Evolutionary conservation across 805 yeast species (phyloP), one percentile per base, ranked within the genome.

Genomic region (Komagataella pseudopastoris): DNA sequence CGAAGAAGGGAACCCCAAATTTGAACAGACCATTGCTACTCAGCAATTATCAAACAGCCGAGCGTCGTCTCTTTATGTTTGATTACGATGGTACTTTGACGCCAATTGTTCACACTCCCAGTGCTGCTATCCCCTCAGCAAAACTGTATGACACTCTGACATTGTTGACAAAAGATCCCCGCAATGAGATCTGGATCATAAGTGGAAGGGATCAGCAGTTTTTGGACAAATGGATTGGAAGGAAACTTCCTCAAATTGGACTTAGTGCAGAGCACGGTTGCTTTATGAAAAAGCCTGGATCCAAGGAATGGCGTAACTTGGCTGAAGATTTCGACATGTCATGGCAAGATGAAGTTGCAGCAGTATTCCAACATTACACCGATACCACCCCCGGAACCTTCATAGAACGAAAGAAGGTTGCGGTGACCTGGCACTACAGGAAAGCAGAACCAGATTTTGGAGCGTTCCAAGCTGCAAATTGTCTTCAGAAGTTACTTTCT

Each of bases 41-140:
- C 52, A 71, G 76, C 20, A 75, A 76, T 52, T 93, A 88, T 64
- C 64, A 75, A 48, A 57, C 64, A 20, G 80, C 96, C 0, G 55
- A 77, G 39, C 76, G 85, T 58, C 76, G 98, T 55, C 68, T 93
- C 53, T 88, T 93, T 59, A 66, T 93, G 59, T 90, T 93, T 68
- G 99, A 93, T 68, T 93, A 93, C 64, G 99, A 93, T 64, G 99
- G 99, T 24, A 93, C 99, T 1, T 72, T 93, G 58, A 88, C 99
- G 0, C 98, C 98, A 12, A 93, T 93, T 61, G 99, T 93, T 3
- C 77, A 81, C 45, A 98, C 93, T 59, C 99, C 99, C 1, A 88
- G 91, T n/a, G 97, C 98, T 0, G 99, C 99, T 0, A 85, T 93
- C 46, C 99, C 99, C 2, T 81, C 96, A 0, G 81, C 83, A 3